Evolutionary conservation across 176 grass and related monocot genomes (phyloP), one percentile per base, ranked within the genome.

Genomic region (Puccinellia tenuiflora): DNA sequence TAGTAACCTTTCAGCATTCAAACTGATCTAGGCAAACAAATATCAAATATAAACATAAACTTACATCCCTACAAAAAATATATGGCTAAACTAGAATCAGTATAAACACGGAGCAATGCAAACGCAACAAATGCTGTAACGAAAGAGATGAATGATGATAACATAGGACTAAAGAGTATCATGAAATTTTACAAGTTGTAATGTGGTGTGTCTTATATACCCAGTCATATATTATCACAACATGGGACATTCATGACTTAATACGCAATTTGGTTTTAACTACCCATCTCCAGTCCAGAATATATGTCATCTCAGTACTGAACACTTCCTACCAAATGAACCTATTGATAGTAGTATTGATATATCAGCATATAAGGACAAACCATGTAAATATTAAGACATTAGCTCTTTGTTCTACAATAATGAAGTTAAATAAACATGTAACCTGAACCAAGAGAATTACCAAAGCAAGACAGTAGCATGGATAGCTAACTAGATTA

Each of bases 401-500:
- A 76, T 13, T 17, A 81, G 40, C 35, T 55, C 46, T 9, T 67
- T 82, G 56, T 68, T 76, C 65, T 37, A 82, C 56, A 54, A 77
- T 28, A 43, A 24, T 55, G 33, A 43, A 42, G 5, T 16, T 75
- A 68, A 37, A 30, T 31, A 14, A 45, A 67, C 6, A 39, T 40
- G 37, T 31, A 77, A 77, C 56, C 1, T 57, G 38, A 37, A 63
- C 64, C 7, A 54, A 3, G 53, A 50, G 52, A 83, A 46, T 5
- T 48, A 48, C 7, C 17, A 83, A 53, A 5, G 16, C 16, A 61
- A 51, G 15, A 72, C 7, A 18, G 18, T 16, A 45, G 34, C 34
- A 53, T 79, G 24, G 77, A 22, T 79, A 52, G 3, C 43, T 72
- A 25, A 63, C 34, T 63, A 38, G 30, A 87, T 62, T 42, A 72